These are phyloP conservation scores for Aegilops speltoides DNA, from an alignment of 176 grass and related monocot genomes.

Conservation along the genomic window DNA sequence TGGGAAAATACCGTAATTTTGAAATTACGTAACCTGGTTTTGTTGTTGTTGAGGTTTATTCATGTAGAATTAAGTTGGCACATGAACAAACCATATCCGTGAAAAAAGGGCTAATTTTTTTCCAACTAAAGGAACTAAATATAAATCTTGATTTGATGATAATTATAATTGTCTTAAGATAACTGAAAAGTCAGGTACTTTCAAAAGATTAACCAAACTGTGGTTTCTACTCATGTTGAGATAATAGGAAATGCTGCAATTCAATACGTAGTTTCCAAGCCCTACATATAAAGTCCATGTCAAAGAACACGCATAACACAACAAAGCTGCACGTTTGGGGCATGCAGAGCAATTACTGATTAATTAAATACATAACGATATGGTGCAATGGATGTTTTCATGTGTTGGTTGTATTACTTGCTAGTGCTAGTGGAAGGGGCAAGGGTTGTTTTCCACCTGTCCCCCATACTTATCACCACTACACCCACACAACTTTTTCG, in stretches of 20 bases:
- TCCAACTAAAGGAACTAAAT: not conserved
- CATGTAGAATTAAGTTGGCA: not conserved
- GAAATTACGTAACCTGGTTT: not conserved
- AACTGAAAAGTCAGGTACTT: not conserved
- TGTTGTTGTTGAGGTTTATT: not conserved
- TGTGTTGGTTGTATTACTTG: not conserved
- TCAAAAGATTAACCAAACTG: not conserved
- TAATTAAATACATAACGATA: not conserved
- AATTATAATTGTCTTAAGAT: not conserved
- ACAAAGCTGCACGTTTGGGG: not conserved
- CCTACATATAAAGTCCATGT: not conserved
- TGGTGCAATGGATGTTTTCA: constrained; percentile 10
- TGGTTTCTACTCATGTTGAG: not conserved
- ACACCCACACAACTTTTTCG: not conserved
- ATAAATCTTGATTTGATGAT: not conserved
- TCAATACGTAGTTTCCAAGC: not conserved
- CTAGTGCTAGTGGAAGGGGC: not conserved
- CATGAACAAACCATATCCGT: not conserved
- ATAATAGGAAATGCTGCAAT: not conserved
- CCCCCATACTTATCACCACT: not conserved
- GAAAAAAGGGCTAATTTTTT: no score
- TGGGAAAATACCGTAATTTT: not conserved
- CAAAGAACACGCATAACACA: not conserved
- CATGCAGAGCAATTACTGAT: not conserved
- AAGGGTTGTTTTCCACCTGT: not conserved